Base-by-base conservation (phyloP, 257 asterid species). In the Coffea canephora region DNA sequence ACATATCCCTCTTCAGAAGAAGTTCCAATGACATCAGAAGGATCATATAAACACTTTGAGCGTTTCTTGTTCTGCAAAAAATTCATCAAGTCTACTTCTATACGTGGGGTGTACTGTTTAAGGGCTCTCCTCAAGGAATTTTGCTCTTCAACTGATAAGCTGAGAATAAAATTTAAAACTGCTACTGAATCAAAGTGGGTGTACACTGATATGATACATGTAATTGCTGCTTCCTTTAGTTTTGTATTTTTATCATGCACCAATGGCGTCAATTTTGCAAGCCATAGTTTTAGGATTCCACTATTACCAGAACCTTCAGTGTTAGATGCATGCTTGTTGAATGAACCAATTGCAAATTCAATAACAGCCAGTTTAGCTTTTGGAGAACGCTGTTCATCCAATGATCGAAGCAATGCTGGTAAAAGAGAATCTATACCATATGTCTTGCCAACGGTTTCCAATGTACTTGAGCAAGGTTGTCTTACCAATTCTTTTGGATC, bases 371-470 rank as follows among this genome's bases (percentile, higher is more conserved):
- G 86, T 84, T 96, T 96, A 54, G 99, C 99, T 89, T 96, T 96
- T 62, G 99, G 99, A 72, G 99, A 96, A 36, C 99, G 99, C 79
- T 96, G 99, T 87, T 96, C 99, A 67, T 96, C 99, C 84, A 96
- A 81, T 2, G 99, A 96, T 71, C 99, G 95, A 78, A 96, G 93
- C 88, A 96, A 85, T 79, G 99, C 97, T 57, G 99, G 97, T 78
- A 96, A 79, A 87, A 94, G 98, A 71, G 98, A 91, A 82, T 96
- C 99, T 21, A 93, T 83, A 73, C 96, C 97, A 77, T 96, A 96
- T 49, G 99, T 94, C 89, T 90, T 96, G 80, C 95, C 91, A 62
- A 96, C 97, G 81, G 91, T 91, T 69, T 94, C 98, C 90, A 96
- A 82, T 14, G 99, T 92, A 72, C 89, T 90, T 34, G 99, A 91